Evolutionary conservation across 495 filamentous ascomycete genomes (phyloP), one percentile per base, ranked within the genome.

Genomic region (Penicillium diatomitis): DNA sequence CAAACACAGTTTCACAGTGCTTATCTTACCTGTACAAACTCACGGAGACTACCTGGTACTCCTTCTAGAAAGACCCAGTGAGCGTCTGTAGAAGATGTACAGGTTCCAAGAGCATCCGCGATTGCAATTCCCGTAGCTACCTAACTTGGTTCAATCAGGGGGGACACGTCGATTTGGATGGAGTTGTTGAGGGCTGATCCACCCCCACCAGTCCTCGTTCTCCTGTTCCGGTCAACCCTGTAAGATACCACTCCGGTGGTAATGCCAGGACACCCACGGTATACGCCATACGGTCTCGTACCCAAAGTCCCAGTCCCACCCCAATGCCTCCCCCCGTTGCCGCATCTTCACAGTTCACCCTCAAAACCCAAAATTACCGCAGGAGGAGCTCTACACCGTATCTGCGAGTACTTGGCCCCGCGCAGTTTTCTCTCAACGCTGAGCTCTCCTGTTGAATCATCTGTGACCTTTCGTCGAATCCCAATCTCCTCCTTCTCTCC

Each of bases 381-480:
- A 50, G 54, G 55, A 61, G 50, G 58, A 63, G 58, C 52, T 61
- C 55, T 63, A 63, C 60, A 55, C 57, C 59, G 60, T 63, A 63
- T 48, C 58, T 63, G 55, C 60, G 55, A 63, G 60, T 63, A 55
- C 57, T 62, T 45, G 50, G 54, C 56, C 57, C 57, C 60, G 50
- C 57, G 54, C 20, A 20, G 41, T 48, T 53, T 61, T 63, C 58
- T 59, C 55, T 61, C 43, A 51, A 56, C 54, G 54, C 49, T 46
- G 47, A 20, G 20, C 50, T 42, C 41, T 49, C 46, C 50, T 52
- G 44, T 44, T 60, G 53, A 49, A 48, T 55, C 20, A 20, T 20
- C 20, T 54, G 53, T 52, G 49, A 47, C 52, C 38, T 52, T 32
- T 52, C 57, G 41, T 47, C 39, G 4, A 35, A 52, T 44, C 29